These are phyloP conservation scores for Curvularia verruculosa DNA, from an alignment of 2,329 filamentous ascomycete species.

Conservation along the genomic window DNA sequence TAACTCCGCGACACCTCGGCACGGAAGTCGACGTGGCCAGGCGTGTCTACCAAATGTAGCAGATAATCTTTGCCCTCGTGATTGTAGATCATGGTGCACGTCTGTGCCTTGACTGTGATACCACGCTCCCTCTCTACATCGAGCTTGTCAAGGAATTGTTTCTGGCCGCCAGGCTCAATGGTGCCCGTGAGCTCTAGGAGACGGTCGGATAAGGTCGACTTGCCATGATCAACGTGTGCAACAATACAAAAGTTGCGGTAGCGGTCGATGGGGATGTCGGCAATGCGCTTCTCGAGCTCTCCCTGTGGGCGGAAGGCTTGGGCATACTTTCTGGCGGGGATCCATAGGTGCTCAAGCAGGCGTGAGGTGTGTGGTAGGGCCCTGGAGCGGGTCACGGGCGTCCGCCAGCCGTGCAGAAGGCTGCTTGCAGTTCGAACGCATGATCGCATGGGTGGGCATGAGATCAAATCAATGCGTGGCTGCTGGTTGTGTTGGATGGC, in stretches of 20 bases:
- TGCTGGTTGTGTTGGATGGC: slow-evolving; percentile 8
- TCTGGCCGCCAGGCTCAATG: slow-evolving; percentile 82
- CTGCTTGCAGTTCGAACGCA: slow-evolving; percentile 54
- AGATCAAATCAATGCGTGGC: slow-evolving; percentile 19
- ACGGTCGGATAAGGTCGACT: slow-evolving; percentile 92
- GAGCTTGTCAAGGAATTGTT: slow-evolving; percentile 95
- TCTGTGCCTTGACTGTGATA: slow-evolving; percentile 98
- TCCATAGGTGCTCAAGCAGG: slow-evolving; percentile 39
- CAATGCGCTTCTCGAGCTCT: slow-evolving; percentile 69
- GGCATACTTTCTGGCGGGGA: slow-evolving; percentile 41
- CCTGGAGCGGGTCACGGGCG: slow-evolving; percentile 32
- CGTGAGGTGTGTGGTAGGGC: slow-evolving; percentile 15
- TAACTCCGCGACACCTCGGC: slow-evolving; percentile 96
- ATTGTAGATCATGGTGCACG: slow-evolving; percentile 96
- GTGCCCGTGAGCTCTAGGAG: slow-evolving; percentile 93
- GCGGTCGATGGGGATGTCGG: slow-evolving; percentile 76
- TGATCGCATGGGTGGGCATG: slow-evolving; percentile 57
- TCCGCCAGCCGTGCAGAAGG: slow-evolving; percentile 48
- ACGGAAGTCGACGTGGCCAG: slow-evolving; percentile 96
- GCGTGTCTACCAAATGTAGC: slow-evolving; percentile 93
- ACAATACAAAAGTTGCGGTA: slow-evolving; percentile 98
- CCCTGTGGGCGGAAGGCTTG: slow-evolving; percentile 49
- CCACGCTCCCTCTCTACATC: slow-evolving; percentile 95
- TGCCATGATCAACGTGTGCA: slow-evolving; percentile 98
- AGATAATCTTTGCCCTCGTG: slow-evolving; percentile 87